Base-by-base conservation (phyloP, 768 basidiomycete genomes). In the Leucocoprinus birnbaumii region DNA sequence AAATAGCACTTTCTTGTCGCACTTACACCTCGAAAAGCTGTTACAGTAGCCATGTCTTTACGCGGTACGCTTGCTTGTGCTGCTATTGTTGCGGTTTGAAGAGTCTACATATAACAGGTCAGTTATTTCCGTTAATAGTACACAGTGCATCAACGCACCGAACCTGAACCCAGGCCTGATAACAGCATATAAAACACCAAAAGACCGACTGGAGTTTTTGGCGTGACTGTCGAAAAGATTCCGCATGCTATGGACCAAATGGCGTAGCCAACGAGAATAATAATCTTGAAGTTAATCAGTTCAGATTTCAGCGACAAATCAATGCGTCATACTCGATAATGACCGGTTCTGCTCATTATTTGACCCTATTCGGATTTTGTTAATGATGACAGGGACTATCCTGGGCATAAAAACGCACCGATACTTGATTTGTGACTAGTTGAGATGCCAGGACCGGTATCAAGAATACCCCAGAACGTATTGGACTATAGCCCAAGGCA, bases 41-140 rank as follows among this genome's bases (percentile, higher is more conserved):
- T 90, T 0, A 89, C 87, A 8, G 87, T 84, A 1, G 86, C 84
- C 87, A 91, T 89, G 58, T 91, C 88, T 37, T 73, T 75, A 35
- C 88, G 71, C 0, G 80, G 67, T 0, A 90, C 88, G 24, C 85
- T 84, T 0, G 87, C 87, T 63, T 91, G 89, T 7, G 82, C 84
- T 0, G 85, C 85, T 7, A 88, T 80, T 0, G 86, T 88, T 0
- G 84, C 86, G 0, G 84, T 86, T 64, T 81, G 80, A 13, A 80
- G 60, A 0, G 80, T 83, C 80, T 84, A 48, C n/a, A 7, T 25
- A 48, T 13, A 5, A 10, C 10, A 53, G 31, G 43, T 51, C n/a
- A 42, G 7, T 50, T 10, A 31, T 11, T 11, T 26, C 27, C 19
- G 7, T 11, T 34, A n/a, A 3, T 45, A 35, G 35, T 22, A 42